phyloP scores from a whole-genome alignment of 2,329 filamentous ascomycete genomes.

The Pestalotiopsis sp. region DNA sequence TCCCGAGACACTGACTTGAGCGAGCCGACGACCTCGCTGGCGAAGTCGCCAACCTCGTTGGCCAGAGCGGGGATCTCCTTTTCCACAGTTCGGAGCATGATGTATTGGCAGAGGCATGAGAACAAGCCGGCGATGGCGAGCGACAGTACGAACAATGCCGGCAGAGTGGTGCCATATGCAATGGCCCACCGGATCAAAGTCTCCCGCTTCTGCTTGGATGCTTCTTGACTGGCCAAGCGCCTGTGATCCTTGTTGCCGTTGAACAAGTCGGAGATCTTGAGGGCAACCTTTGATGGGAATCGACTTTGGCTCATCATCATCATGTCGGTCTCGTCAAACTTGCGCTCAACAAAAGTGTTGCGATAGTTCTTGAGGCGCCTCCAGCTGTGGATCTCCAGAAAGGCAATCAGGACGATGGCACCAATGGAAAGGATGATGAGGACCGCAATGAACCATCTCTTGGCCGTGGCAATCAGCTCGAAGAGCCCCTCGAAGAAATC shows the following conservation, averaged over 20 bases:
- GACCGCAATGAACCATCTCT: conserved; percentile 76
- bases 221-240: background rate
- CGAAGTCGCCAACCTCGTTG: conserved; percentile 75
- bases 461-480: conserved; percentile 66
- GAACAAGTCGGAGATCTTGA: conserved; percentile 61
- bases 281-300: conserved; percentile 70
- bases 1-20: conserved; percentile 72
- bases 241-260: conserved; percentile 3
- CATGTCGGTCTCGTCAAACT: conserved; percentile 82
- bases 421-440: conserved; percentile 72
- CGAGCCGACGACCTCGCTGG: conserved; percentile 73
- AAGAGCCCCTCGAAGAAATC: conserved; percentile 80
- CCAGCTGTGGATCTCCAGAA: conserved; percentile 78
- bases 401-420: conserved; percentile 79
- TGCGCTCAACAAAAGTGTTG: conserved; percentile 63
- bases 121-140: conserved; percentile 82
- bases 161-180: conserved; percentile 83
- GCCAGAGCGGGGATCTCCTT: conserved; percentile 77
- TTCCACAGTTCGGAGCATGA: conserved; percentile 74
- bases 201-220: conserved; percentile 56
- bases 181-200: conserved; percentile 80
- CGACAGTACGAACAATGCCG: conserved; percentile 84
- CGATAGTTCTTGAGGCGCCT: conserved; percentile 71
- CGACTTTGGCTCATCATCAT: conserved; percentile 87
- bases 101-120: conserved; percentile 79